Evolutionary conservation across 2,329 filamentous ascomycete species (phyloP), one percentile per base, ranked within the genome.

Genomic region (Sclerotinia spermophila): DNA sequence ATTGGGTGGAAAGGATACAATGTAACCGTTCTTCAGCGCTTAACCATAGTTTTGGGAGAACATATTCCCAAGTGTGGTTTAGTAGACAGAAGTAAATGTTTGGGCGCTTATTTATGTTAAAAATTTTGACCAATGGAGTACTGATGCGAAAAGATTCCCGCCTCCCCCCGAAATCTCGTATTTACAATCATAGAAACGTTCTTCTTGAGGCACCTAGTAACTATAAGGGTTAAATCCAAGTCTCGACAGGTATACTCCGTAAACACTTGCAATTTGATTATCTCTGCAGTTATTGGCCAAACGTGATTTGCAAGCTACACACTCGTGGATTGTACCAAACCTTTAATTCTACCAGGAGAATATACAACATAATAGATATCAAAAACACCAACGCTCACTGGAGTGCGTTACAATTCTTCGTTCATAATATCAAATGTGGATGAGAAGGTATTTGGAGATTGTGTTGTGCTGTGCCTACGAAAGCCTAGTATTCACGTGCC

Each of bases 1-100:
- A 65, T 65, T 65, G 61, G 61, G 15, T 51, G 33, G 17, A 33
- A 19, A 66, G 38, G 17, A 55, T 66, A 45, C 61, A 53, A 40
- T 24, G 62, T 66, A 42, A 66, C 35, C 7, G 6, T 55, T 53
- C 62, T 65, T 65, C 45, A 53, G 33, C 35, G 45, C 62, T 15
- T 24, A 65, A 35, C 33, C 59, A 62, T 33, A 62, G 11, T 24
- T 33, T 33, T 21, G 42, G 30, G 33, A 38, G 38, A 24, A 33
- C n/a, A 27, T 33, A 61, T 21, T 44, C n/a, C 33, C 59, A 10
- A 61, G 38, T 24, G 19, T 35, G 11, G 40, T 45, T 45, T 27
- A 45, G 60, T 27, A 19, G 42, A 45, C 27, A 30, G 15, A 35
- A 51, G 61, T 51, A 35, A 27, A 19, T 40, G 30, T 44, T 51